These are phyloP conservation scores for Suhomyces sp. DNA, from an alignment of 805 yeast species.

Conservation along the genomic window DNA sequence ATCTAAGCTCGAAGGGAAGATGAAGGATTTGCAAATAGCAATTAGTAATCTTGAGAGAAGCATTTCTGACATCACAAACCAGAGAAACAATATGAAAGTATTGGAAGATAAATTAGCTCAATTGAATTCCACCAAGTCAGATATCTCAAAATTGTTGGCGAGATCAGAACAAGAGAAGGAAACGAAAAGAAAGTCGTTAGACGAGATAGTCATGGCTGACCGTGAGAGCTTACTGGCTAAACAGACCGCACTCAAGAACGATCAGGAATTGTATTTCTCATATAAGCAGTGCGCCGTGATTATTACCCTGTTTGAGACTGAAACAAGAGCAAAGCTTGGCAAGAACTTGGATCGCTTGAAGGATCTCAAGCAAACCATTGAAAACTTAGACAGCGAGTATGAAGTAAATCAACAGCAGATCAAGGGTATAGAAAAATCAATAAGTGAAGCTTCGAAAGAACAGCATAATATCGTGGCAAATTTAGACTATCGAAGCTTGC, in stretches of 20 bases:
- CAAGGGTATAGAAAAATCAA: constrained; percentile 15
- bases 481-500: constrained; percentile 52
- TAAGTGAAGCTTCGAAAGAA: constrained; percentile 37
- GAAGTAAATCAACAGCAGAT: constrained; percentile 3
- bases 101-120: constrained; percentile 15
- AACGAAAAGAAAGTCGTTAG: background rate
- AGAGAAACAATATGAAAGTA: constrained; percentile 38
- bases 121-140: constrained; percentile 1
- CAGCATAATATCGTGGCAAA: constrained; percentile 63
- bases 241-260: background rate
- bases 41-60: constrained; percentile 55
- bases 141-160: background rate
- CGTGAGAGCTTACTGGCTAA: background rate
- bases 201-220: background rate
- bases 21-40: constrained; percentile 51
- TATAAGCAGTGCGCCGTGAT: constrained; percentile 1
- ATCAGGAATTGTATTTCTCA: background rate
- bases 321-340: constrained; percentile 19
- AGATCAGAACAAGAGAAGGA: background rate
- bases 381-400: background rate
- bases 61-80: constrained; percentile 44
- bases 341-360: constrained; percentile 16
- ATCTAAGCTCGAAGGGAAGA: constrained; percentile 43
- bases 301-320: constrained; percentile 18
- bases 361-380: constrained; percentile 10